Evolutionary conservation across 2,329 filamentous ascomycete genomes (phyloP).

Genomic region (Cytospora leucostoma): DNA sequence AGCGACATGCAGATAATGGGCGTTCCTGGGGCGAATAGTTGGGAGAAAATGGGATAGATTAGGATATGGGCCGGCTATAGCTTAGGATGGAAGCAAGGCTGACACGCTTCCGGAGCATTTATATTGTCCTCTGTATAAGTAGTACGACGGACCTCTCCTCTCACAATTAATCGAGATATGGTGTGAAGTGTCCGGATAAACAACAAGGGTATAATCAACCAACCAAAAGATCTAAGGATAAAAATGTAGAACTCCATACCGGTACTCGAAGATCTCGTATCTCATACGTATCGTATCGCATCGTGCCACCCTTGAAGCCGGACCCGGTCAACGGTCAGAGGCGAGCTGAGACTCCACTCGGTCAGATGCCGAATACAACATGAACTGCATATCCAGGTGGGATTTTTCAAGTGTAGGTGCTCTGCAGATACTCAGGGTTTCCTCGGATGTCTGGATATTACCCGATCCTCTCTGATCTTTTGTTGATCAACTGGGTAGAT

Average conservation of each 20-base stretch:
- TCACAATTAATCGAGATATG: constrained; percentile 13
- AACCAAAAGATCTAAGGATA: neutral
- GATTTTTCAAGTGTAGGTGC: too few species aligned
- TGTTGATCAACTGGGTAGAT: neutral
- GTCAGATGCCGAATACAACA: too few species aligned
- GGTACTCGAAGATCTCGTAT: too few species aligned
- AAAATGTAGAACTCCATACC: neutral
- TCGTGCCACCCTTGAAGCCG: neutral
- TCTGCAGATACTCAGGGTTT: neutral
- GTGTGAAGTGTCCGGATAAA: constrained; percentile 9
- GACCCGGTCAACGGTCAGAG: too few species aligned
- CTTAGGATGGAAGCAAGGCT: neutral
- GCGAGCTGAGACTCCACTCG: too few species aligned
- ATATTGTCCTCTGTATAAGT: constrained; percentile 16
- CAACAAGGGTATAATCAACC: neutral
- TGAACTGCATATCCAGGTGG: too few species aligned
- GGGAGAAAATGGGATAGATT: constrained; percentile 12
- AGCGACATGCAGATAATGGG: constrained; percentile 9
- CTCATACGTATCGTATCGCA: neutral
- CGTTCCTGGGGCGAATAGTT: constrained; percentile 8
- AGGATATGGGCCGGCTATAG: neutral
- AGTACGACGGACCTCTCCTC: constrained; percentile 18
- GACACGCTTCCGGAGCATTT: neutral
- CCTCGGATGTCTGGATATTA: neutral
- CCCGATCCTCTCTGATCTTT: neutral